Percentiles rank a stretch among this genome's conserved stretches.
phyloP scores from a whole-genome alignment of 148 eudicot genomes.

The Chenopodium quinoa region DNA sequence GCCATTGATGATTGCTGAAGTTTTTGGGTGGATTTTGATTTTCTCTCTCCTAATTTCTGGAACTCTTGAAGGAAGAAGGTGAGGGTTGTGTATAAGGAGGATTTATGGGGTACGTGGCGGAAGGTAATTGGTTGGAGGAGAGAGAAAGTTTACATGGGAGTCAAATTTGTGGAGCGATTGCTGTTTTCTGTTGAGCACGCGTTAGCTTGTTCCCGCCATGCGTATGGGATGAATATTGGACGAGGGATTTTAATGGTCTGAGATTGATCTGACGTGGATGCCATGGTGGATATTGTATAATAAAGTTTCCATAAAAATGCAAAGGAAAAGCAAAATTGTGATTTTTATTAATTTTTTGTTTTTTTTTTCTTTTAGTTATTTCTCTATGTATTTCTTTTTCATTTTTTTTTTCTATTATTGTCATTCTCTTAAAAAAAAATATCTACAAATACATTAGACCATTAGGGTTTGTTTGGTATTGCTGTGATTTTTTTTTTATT shows the following conservation, averaged over 20 bases:
- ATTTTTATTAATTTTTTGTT: too few relatives aligned
- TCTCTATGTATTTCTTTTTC: too few relatives aligned
- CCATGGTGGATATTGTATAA: background rate
- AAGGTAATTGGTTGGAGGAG: slow-evolving; percentile 21
- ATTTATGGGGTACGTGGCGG: slow-evolving; percentile 34
- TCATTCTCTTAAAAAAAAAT: too few relatives aligned
- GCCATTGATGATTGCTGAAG: slow-evolving; percentile 26
- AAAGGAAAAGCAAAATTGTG: too few relatives aligned
- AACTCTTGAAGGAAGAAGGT: background rate
- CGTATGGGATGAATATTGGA: background rate
- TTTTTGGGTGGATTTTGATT: background rate
- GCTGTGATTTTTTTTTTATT: too few relatives aligned
- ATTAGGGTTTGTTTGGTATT: too few relatives aligned
- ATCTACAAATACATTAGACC: too few relatives aligned
- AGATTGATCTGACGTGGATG: slow-evolving; percentile 11
- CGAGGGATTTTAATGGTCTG: slow-evolving; percentile 5
- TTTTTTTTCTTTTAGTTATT: too few relatives aligned
- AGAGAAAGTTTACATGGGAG: slow-evolving; percentile 13
- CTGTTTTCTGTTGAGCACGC: slow-evolving; percentile 44
- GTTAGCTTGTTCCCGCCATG: slow-evolving; percentile 29
- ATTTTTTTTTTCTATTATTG: too few relatives aligned
- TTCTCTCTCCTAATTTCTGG: background rate
- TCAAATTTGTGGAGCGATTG: slow-evolving; percentile 14
- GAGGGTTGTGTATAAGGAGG: background rate
- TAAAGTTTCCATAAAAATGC: too few relatives aligned